Base-by-base conservation (phyloP, 2,329 filamentous ascomycete genomes). In the Didymellaceae sp. region DNA sequence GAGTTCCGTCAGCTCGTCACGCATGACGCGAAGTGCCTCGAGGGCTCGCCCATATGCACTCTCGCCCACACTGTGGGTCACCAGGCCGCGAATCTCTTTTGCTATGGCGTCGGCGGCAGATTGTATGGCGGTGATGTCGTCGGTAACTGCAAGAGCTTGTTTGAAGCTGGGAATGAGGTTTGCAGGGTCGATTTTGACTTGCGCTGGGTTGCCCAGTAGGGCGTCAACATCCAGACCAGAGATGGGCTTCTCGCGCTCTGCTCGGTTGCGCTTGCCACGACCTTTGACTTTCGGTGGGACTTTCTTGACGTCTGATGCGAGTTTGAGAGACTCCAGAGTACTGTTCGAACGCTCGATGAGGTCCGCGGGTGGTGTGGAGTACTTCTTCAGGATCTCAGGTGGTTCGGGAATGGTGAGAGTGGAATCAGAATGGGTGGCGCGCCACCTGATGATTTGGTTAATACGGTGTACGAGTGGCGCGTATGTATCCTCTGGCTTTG, bases 141-240 rank as follows among this genome's bases (percentile, higher is more conserved):
- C 80, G 0, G 87, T 80, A 1, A 77, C 75, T 1, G 79, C 79
- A 13, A 97, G 78, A 3, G 87, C 82, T 70, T 91, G 90, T 68
- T 92, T 95, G 82, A 96, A 97, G 52, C 93, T 90, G 0, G 94
- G 91, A 5, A 97, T 85, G 1, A 92, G 85, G 57, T 97, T 97
- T 8, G 87, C 81, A 0, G 82, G 70, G 7, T 84, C 82, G 48
- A 89, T 86, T 34, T 77, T 80, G 67, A 79, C 74, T 21, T 75
- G 75, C 37, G 80, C 83, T 47, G 82, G 78, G 50, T 79, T 76
- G 35, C 82, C 82, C n/a, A 97, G 84, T 2, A 97, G 83, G 4
- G 85, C 86, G 52, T 92, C 88, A 30, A 97, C 82, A 63, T 97
- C 89, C 31, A 99, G 86, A 16, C 92, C 92, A 0, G 93, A 97